A percentile compares a stretch with the other conserved stretches of the same genome.
These are phyloP conservation scores for Penicillium sp. DNA, from an alignment of 2,329 filamentous ascomycete genomes.

Conservation along the genomic window DNA sequence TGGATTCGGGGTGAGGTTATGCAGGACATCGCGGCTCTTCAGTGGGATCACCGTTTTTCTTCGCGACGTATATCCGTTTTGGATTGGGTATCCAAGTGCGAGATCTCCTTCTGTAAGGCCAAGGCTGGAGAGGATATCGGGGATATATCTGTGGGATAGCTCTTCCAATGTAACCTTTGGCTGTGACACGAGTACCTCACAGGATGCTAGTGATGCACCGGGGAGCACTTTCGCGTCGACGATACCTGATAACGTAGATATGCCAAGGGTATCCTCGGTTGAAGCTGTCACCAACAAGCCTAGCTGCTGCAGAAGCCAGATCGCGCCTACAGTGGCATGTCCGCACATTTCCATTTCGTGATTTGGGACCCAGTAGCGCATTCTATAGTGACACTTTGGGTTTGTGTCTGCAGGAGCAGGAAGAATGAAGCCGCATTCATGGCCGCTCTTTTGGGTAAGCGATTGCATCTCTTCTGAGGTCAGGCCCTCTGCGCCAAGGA, in stretches of 20 bases:
- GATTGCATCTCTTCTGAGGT: slow-evolving; percentile 3
- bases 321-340: slow-evolving; percentile 11
- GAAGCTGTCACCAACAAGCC: neutral
- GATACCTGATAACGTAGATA: slow-evolving; percentile 1
- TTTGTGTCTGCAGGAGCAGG: neutral
- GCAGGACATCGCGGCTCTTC: neutral
- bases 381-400: neutral
- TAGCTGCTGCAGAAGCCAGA: slow-evolving; percentile 15
- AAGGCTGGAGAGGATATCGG: neutral
- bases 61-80: slow-evolving; percentile 1
- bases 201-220: neutral
- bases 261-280: neutral
- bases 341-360: slow-evolving; percentile 17
- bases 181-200: slow-evolving; percentile 1
- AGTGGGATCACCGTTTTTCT: slow-evolving; percentile 9
- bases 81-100: neutral
- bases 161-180: neutral
- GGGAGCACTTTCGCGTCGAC: slow-evolving; percentile 3
- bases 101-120: neutral
- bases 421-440: slow-evolving; percentile 10
- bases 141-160: neutral
- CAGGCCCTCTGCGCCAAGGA: slow-evolving; percentile 2
- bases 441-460: neutral
- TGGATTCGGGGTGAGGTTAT: neutral
- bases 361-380: slow-evolving; percentile 12